A percentile compares a stretch with the other conserved stretches of the same genome.
phyloP scores from a whole-genome alignment of 2,329 filamentous ascomycete genomes.

The Diaporthe longicolla region DNA sequence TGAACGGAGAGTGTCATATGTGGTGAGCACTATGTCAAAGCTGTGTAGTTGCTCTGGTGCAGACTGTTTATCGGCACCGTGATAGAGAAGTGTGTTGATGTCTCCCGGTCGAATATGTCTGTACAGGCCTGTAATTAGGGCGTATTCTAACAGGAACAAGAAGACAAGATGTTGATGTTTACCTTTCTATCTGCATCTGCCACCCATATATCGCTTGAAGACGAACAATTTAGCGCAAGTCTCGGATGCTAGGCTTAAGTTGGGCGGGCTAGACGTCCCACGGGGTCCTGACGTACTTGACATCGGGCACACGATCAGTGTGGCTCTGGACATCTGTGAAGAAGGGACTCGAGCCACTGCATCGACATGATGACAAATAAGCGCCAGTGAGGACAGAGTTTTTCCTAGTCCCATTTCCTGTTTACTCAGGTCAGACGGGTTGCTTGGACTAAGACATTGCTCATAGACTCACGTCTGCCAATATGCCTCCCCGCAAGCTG shows the following conservation, averaged over 20 bases:
- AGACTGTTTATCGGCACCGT: constrained; percentile 45
- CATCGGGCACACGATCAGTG: constrained; percentile 47
- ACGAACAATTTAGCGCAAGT: constrained; percentile 33
- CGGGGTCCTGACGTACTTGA: constrained; percentile 38
- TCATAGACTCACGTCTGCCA: constrained; percentile 50
- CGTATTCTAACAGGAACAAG: background rate
- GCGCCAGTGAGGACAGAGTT: constrained; percentile 49
- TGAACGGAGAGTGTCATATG: constrained; percentile 50
- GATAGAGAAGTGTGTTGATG: constrained; percentile 42
- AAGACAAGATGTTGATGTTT: constrained; percentile 28
- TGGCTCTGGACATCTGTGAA: constrained; percentile 40
- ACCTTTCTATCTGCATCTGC: constrained; percentile 49
- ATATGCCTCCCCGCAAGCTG: constrained; percentile 48
- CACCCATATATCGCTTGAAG: constrained; percentile 47
- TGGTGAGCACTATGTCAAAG: constrained; percentile 51
- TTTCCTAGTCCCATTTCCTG: constrained; percentile 56
- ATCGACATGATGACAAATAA: constrained; percentile 49
- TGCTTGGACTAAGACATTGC: constrained; percentile 2
- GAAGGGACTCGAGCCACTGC: constrained; percentile 31
- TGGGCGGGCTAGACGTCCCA: background rate
- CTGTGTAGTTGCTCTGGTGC: constrained; percentile 38
- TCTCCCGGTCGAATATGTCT: constrained; percentile 45
- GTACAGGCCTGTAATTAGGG: constrained; percentile 4
- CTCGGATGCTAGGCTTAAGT: background rate
- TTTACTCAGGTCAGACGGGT: constrained; percentile 14